phyloP scores from a whole-genome alignment of 805 yeast genomes.

The Deakozyma indianensis region DNA sequence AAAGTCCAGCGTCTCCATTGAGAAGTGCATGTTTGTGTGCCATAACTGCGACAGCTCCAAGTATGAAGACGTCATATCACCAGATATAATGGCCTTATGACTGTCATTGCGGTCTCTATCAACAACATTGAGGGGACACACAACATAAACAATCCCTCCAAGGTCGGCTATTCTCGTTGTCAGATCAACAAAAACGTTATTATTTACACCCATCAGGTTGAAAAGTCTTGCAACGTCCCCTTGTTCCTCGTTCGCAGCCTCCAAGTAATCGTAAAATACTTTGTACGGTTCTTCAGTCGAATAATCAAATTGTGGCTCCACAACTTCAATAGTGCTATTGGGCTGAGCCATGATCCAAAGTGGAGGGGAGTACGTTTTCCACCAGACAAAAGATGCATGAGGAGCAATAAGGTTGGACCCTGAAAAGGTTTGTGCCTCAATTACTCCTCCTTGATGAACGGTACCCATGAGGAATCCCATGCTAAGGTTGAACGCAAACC shows the following conservation, averaged over 20 bases:
- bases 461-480: conserved; percentile 61
- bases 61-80: background rate
- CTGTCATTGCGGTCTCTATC: background rate
- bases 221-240: conserved; percentile 13
- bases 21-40: background rate
- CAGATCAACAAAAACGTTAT: conserved; percentile 15
- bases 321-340: conserved; percentile 12
- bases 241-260: conserved; percentile 4
- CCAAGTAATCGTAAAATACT: background rate
- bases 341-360: conserved; percentile 52
- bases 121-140: background rate
- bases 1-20: background rate
- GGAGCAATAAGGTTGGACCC: conserved; percentile 12
- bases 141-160: background rate
- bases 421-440: conserved; percentile 38
- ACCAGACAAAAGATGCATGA: conserved; percentile 45
- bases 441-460: conserved; percentile 81
- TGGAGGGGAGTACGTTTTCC: conserved; percentile 94
- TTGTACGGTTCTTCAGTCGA: background rate
- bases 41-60: background rate
- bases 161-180: conserved; percentile 5
- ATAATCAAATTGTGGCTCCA: conserved; percentile 9
- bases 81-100: background rate
- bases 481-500: conserved; percentile 51
- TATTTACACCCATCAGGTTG: conserved; percentile 38